These are phyloP conservation scores for Anisodus tanguticus DNA, from an alignment of 257 asterid species.

Conservation along the genomic window DNA sequence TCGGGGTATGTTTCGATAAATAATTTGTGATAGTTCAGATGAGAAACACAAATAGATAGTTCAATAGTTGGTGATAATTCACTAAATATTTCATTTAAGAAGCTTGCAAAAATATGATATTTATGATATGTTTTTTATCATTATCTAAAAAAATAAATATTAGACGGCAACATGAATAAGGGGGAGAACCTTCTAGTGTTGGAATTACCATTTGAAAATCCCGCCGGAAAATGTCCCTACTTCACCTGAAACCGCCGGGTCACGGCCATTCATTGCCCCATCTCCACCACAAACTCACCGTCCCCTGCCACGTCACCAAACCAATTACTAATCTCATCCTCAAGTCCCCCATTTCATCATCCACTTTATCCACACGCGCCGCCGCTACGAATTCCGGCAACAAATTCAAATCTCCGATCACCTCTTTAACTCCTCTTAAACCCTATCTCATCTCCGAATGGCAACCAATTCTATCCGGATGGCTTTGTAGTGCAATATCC, in stretches of 20 bases:
- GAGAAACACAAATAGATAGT: too few relatives aligned
- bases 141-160: too few relatives aligned
- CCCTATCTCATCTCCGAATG: slow-evolving; percentile 74
- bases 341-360: slow-evolving; percentile 28
- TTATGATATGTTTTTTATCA: too few relatives aligned
- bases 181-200: background rate
- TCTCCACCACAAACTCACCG: slow-evolving; percentile 38
- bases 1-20: too few relatives aligned
- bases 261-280: slow-evolving; percentile 29
- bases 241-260: slow-evolving; percentile 36
- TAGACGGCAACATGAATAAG: too few relatives aligned
- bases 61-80: too few relatives aligned
- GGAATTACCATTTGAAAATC: background rate
- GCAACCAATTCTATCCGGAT: slow-evolving; percentile 75
- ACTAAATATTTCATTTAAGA: too few relatives aligned
- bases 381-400: slow-evolving; percentile 27
- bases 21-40: too few relatives aligned
- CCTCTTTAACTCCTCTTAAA: slow-evolving; percentile 48
- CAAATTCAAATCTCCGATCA: background rate
- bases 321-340: background rate
- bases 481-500: slow-evolving; percentile 71
- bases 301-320: background rate
- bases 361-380: slow-evolving; percentile 29
- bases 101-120: too few relatives aligned
- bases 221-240: slow-evolving; percentile 40